phyloP scores from a whole-genome alignment of 2,329 filamentous ascomycete species.

The Arthrinium puccinioides region DNA sequence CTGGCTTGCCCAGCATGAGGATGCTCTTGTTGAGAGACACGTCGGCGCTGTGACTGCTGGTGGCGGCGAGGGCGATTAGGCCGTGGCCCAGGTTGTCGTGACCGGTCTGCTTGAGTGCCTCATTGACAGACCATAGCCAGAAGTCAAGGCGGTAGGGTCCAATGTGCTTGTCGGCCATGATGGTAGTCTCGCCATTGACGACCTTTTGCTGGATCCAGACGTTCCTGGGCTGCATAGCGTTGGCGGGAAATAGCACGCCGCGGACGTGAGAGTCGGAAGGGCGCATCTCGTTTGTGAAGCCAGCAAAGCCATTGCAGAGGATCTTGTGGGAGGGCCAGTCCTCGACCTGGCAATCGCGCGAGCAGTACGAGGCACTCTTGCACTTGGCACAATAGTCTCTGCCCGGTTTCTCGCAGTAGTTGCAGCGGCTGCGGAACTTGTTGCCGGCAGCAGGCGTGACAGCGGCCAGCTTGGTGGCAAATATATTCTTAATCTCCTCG shows the following conservation, averaged over 20 bases:
- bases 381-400: constrained; percentile 4
- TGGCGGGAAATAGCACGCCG: constrained; percentile 7
- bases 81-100: constrained; percentile 3
- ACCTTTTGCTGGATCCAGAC: constrained; percentile 7
- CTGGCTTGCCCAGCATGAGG: constrained; percentile 7
- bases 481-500: background rate
- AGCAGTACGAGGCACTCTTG: constrained; percentile 7
- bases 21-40: constrained; percentile 6
- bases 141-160: background rate
- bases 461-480: background rate
- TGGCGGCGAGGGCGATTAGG: constrained; percentile 1
- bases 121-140: constrained; percentile 2
- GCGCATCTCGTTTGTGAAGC: constrained; percentile 4
- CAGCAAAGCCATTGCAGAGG: constrained; percentile 3
- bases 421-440: constrained; percentile 6
- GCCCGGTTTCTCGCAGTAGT: constrained; percentile 7
- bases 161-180: constrained; percentile 5
- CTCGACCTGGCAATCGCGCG: constrained; percentile 5
- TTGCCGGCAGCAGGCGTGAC: background rate
- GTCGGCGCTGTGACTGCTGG: background rate
- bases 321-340: constrained; percentile 7
- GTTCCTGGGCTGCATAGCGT: background rate
- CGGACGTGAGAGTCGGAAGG: constrained; percentile 5
- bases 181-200: background rate
- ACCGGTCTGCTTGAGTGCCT: background rate